Evolutionary conservation across 768 basidiomycete genomes (phyloP).

Genomic region (Boletus edulis): DNA sequence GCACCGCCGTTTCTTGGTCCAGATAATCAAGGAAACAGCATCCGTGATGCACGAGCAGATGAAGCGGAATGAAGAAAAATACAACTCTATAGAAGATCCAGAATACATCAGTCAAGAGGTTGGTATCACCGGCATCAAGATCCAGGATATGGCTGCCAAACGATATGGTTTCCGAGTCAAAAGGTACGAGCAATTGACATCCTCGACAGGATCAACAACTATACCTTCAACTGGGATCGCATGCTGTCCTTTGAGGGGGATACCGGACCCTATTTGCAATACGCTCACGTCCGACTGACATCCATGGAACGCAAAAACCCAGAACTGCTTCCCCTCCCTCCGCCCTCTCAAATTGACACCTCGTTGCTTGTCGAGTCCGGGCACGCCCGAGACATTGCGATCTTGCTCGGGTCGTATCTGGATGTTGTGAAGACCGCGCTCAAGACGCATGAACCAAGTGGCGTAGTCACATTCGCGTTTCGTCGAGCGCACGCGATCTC

Average conservation of each 20-base stretch:
- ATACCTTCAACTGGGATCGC: conserved; percentile 90
- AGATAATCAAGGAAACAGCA: conserved; percentile 87
- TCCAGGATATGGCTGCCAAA: conserved; percentile 96
- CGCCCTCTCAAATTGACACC: conserved; percentile 65
- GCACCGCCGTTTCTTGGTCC: conserved; percentile 90
- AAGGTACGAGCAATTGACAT: neutral
- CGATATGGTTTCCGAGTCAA: conserved; percentile 46
- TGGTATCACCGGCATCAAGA: conserved; percentile 94
- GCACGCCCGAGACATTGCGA: conserved; percentile 80
- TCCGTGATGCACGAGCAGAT: conserved; percentile 96
- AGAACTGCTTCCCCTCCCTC: conserved; percentile 73
- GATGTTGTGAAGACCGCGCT: conserved; percentile 86
- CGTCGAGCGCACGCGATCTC: conserved; percentile 84
- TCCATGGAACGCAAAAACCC: conserved; percentile 94
- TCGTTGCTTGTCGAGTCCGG: conserved; percentile 61
- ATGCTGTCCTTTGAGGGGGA: conserved; percentile 97
- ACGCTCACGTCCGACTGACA: conserved; percentile 89
- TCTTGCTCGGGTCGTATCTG: conserved; percentile 88
- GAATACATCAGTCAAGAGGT: conserved; percentile 75
- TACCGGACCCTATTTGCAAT: conserved; percentile 94
- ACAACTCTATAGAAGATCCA: conserved; percentile 83
- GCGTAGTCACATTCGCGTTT: conserved; percentile 89
- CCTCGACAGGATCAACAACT: conserved; percentile 80
- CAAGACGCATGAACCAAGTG: conserved; percentile 84
- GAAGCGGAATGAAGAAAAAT: conserved; percentile 92